phyloP scores from a whole-genome alignment of 1,284 basidiomycete species.

The Trichosporon coremiiforme region DNA sequence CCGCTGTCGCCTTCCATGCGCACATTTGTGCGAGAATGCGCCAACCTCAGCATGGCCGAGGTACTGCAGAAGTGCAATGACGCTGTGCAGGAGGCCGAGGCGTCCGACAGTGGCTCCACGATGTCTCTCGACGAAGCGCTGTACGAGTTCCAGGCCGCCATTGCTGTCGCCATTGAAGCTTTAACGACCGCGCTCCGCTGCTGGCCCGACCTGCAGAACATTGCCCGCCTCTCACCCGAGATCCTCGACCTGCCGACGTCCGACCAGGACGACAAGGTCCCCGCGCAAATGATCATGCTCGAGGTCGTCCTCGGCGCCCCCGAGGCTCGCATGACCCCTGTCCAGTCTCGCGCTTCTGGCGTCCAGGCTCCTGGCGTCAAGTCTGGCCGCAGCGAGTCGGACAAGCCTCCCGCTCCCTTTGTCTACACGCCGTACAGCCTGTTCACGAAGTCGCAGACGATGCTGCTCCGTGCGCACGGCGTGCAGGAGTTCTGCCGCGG shows the following conservation, averaged over 20 bases:
- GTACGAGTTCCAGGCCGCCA: constrained; percentile 59
- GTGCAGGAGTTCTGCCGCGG: constrained; percentile 54
- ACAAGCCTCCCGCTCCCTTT: constrained; percentile 58
- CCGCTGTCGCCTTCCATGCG: constrained; percentile 56
- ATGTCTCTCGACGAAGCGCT: constrained; percentile 54
- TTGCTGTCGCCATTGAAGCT: constrained; percentile 59
- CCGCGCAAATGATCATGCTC: constrained; percentile 58
- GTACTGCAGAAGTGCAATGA: constrained; percentile 56
- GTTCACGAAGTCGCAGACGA: constrained; percentile 59
- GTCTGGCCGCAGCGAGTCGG: constrained; percentile 49
- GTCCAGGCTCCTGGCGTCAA: constrained; percentile 47
- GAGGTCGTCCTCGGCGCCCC: constrained; percentile 59
- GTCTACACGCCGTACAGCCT: constrained; percentile 60
- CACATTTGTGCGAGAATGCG: constrained; percentile 55
- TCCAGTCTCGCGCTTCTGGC: constrained; percentile 50
- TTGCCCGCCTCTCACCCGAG: constrained; percentile 59
- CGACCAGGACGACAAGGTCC: constrained; percentile 48
- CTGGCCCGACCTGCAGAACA: constrained; percentile 57
- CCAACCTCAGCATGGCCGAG: constrained; percentile 57
- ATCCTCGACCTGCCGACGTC: constrained; percentile 58
- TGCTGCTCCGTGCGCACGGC: constrained; percentile 56
- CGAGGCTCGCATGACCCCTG: constrained; percentile 46
- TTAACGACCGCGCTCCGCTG: constrained; percentile 57
- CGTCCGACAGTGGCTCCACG: constrained; percentile 44
- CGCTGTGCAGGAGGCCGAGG: constrained; percentile 50